A percentile compares a stretch with the other conserved stretches of the same genome.
Conservation (phyloP, 2,329 filamentous ascomycete species). For the Hymenoscyphus fraxineus region DNA sequence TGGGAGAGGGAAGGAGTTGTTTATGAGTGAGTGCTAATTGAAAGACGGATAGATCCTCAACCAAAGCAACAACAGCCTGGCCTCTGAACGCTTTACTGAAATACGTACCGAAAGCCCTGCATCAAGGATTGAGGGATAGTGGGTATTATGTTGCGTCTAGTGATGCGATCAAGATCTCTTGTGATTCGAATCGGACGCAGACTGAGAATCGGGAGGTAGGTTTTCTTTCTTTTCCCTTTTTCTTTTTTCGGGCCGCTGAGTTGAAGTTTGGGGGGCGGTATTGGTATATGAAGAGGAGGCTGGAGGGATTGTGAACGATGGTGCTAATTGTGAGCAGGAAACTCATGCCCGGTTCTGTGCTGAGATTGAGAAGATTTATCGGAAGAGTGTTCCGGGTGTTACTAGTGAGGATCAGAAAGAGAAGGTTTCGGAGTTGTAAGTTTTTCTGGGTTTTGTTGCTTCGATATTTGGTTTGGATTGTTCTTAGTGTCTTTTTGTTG, state of each 20-base stretch:
- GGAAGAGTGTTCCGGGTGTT: conserved; percentile 30
- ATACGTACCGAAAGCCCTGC: conserved; percentile 30
- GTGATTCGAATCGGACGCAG: conserved; percentile 29
- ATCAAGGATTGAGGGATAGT: conserved; percentile 24
- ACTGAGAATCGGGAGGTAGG: conserved; percentile 25
- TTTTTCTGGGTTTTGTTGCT: background rate
- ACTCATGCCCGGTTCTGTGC: conserved; percentile 28
- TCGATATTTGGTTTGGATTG: background rate
- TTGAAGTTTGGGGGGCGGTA: no score
- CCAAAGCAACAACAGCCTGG: conserved; percentile 35
- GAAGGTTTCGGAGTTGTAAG: conserved; percentile 3
- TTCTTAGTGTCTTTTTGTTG: background rate
- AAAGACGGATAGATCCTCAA: background rate
- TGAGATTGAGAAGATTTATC: conserved; percentile 29
- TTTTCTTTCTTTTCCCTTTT: no score
- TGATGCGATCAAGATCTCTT: conserved; percentile 32
- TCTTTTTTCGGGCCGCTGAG: no score
- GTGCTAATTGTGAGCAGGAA: conserved; percentile 11
- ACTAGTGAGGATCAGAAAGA: conserved; percentile 28
- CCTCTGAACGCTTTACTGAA: conserved; percentile 23
- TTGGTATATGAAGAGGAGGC: no score
- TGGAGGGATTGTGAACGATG: no score
- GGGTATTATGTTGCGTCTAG: conserved; percentile 31
- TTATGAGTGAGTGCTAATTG: no score
- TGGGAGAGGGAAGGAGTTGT: no score